Conservation (phyloP, 768 basidiomycete species). For the Mycena haematopus region DNA sequence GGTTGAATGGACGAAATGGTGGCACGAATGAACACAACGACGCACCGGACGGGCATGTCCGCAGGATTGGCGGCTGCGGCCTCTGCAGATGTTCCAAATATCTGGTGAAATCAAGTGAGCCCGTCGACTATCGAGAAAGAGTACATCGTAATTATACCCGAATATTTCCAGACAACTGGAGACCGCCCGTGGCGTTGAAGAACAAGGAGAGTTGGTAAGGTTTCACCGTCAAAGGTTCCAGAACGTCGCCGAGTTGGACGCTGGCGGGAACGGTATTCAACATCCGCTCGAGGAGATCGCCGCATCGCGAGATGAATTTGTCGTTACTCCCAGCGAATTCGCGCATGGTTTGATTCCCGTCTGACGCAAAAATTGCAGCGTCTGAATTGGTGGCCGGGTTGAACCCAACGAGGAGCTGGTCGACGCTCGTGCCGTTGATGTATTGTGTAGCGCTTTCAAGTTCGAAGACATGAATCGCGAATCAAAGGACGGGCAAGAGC, state of each 20-base stretch:
- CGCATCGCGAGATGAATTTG: constrained; percentile 10
- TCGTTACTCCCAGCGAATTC: constrained; percentile 5
- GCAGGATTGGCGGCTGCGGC: constrained; percentile 11
- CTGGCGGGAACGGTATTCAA: constrained; percentile 16
- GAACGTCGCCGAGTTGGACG: constrained; percentile 17
- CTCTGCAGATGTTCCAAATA: constrained; percentile 17
- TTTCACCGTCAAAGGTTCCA: constrained; percentile 21
- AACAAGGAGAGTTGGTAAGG: constrained; percentile 9
- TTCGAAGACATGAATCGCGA: not conserved
- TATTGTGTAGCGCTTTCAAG: constrained; percentile 9
- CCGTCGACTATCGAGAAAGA: not conserved
- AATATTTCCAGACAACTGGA: constrained; percentile 7
- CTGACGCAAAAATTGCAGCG: constrained; percentile 11
- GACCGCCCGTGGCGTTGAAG: constrained; percentile 8
- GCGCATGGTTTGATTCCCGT: constrained; percentile 19
- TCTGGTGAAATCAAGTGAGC: constrained; percentile 5
- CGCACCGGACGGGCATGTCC: constrained; percentile 18
- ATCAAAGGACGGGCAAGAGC: not conserved
- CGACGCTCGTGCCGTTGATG: constrained; percentile 10
- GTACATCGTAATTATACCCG: constrained; percentile 3
- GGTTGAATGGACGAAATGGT: not conserved
- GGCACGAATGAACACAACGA: constrained; percentile 30
- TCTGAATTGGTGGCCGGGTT: constrained; percentile 16
- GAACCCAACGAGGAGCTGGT: constrained; percentile 9
- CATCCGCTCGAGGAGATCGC: constrained; percentile 18